phyloP scores from a whole-genome alignment of 1,139 yeast genomes.

The Candida dubliniensis region DNA sequence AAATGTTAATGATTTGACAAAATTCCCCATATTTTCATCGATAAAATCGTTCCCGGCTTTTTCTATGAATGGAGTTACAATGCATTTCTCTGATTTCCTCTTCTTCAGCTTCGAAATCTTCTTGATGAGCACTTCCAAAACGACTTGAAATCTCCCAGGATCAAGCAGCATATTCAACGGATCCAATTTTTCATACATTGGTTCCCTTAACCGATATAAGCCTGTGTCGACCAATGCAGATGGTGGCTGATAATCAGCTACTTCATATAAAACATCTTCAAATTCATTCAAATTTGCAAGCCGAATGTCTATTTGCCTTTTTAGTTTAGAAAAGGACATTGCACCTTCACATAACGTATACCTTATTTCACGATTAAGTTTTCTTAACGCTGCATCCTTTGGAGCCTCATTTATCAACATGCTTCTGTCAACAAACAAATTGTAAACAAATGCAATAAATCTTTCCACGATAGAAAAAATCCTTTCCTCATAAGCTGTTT shows the following conservation, averaged over 20 bases:
- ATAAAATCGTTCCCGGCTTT: constrained; percentile 39
- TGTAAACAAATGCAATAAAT: constrained; percentile 55
- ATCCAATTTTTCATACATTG: constrained; percentile 33
- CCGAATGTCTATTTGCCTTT: constrained; percentile 40
- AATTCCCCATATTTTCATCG: constrained; percentile 43
- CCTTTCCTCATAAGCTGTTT: constrained; percentile 60
- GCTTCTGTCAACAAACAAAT: constrained; percentile 54
- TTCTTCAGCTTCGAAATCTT: constrained; percentile 28
- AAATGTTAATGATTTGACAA: constrained; percentile 53
- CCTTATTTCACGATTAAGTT: constrained; percentile 38
- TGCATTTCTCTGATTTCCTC: constrained; percentile 36
- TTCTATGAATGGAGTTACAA: constrained; percentile 35
- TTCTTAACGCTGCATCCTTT: constrained; percentile 24
- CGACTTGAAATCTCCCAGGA: constrained; percentile 34
- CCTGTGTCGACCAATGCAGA: constrained; percentile 42
- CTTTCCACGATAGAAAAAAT: constrained; percentile 52
- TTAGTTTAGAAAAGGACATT: constrained; percentile 51
- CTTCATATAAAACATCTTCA: constrained; percentile 37
- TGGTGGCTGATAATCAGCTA: constrained; percentile 46
- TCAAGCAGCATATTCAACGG: constrained; percentile 40
- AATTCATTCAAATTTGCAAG: constrained; percentile 34
- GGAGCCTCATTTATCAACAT: constrained; percentile 33
- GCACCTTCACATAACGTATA: constrained; percentile 56
- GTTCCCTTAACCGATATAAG: constrained; percentile 45
- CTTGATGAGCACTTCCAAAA: constrained; percentile 32